phyloP scores from a whole-genome alignment of 345 rosid genomes.

The Camelina hispida region DNA sequence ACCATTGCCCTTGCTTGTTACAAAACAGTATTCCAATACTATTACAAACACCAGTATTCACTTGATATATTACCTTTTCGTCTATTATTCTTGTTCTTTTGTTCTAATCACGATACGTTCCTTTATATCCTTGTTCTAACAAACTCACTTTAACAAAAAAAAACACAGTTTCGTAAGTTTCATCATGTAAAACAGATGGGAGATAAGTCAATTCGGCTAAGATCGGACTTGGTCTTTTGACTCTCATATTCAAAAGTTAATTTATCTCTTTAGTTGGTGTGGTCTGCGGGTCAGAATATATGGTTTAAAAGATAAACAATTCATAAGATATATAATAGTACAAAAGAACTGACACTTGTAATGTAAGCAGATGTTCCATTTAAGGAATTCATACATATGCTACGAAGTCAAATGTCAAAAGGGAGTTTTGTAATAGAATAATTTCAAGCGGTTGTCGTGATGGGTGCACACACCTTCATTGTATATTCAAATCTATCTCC shows the following conservation, averaged over 20 bases:
- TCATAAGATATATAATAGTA: not conserved
- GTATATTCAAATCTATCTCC: not conserved
- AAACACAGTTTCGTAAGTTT: not conserved
- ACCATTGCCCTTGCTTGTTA: not conserved
- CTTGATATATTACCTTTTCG: not conserved
- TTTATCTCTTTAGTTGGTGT: not conserved
- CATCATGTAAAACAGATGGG: constrained; percentile 1
- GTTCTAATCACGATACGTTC: not conserved
- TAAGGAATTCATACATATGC: not conserved
- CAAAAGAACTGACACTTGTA: constrained; percentile 18
- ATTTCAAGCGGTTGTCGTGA: constrained; percentile 4
- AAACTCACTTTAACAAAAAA: not conserved
- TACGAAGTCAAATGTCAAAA: constrained; percentile 38
- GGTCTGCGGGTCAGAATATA: not conserved
- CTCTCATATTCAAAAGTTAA: not conserved
- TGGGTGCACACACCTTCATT: constrained; percentile 4
- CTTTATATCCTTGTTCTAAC: not conserved
- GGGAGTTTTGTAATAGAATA: constrained; percentile 8
- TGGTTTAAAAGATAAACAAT: not conserved
- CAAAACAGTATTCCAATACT: not conserved
- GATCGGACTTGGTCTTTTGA: constrained; percentile 10
- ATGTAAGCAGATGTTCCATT: constrained; percentile 5
- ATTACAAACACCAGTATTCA: no score
- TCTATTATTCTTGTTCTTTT: not conserved
- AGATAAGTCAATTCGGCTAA: not conserved